Conservation (phyloP, 2,329 filamentous ascomycete genomes). For the Pseudogymnoascus sp. region DNA sequence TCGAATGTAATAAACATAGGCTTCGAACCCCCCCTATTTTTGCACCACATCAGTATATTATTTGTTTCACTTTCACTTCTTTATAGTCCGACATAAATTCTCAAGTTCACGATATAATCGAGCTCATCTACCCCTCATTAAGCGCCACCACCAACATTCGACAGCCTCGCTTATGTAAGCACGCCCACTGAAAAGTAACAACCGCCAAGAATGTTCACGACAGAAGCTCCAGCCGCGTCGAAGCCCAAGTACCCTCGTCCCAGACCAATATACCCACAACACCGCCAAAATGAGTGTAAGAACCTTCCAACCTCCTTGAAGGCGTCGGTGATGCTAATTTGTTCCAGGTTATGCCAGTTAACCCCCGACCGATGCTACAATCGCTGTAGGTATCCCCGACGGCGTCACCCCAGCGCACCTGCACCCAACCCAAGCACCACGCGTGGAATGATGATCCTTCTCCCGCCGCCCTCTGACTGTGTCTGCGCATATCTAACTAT, state of each 20-base stretch:
- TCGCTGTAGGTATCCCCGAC: conserved; percentile 56
- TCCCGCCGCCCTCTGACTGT: background rate
- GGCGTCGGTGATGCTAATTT: conserved; percentile 18
- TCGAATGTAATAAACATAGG: background rate
- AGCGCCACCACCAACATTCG: conserved; percentile 1
- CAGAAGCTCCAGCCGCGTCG: conserved; percentile 14
- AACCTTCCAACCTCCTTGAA: background rate
- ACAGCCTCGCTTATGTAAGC: conserved; percentile 6
- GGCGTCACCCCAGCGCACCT: conserved; percentile 7
- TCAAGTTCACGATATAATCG: background rate
- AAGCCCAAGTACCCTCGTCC: conserved; percentile 15
- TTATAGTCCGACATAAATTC: background rate
- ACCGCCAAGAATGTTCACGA: conserved; percentile 19
- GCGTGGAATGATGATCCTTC: background rate
- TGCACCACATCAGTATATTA: background rate
- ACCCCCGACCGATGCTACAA: conserved; percentile 95
- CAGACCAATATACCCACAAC: conserved; percentile 2
- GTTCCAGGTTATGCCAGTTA: conserved; percentile 77
- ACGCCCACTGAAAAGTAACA: conserved; percentile 8
- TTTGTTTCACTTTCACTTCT: background rate
- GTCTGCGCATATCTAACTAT: background rate
- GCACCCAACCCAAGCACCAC: background rate
- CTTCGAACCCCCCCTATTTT: background rate
- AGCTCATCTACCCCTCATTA: conserved; percentile 2
- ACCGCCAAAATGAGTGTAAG: conserved; percentile 32